These are phyloP conservation scores for Mycena venus DNA, from an alignment of 768 basidiomycete genomes.

Conservation along the genomic window DNA sequence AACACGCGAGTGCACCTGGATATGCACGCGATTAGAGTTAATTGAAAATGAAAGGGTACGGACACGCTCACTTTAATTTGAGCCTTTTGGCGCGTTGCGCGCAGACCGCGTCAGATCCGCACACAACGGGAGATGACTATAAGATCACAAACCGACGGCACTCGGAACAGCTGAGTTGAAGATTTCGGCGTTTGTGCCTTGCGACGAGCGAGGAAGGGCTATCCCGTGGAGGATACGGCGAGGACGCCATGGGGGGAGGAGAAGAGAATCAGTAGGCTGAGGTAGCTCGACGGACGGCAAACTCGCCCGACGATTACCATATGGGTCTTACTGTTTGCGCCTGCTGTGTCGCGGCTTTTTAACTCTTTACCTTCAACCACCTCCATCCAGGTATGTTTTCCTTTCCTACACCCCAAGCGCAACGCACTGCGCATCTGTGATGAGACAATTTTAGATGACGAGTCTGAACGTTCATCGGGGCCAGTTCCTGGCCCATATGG, in stretches of 20 bases:
- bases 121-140: slow-evolving; percentile 28
- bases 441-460: slow-evolving; percentile 71
- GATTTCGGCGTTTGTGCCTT: slow-evolving; percentile 34
- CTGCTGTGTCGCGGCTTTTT: background rate
- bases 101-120: slow-evolving; percentile 10
- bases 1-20: slow-evolving; percentile 73
- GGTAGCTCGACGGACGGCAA: background rate
- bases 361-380: slow-evolving; percentile 9
- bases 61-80: slow-evolving; percentile 70
- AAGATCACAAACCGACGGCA: slow-evolving; percentile 61
- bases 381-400: slow-evolving; percentile 39
- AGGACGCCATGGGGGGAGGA: slow-evolving; percentile 37
- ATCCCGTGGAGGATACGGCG: slow-evolving; percentile 1
- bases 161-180: slow-evolving; percentile 45
- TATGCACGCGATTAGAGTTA: slow-evolving; percentile 20
- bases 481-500: slow-evolving; percentile 61
- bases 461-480: slow-evolving; percentile 75
- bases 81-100: slow-evolving; percentile 56
- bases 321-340: background rate
- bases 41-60: slow-evolving; percentile 26
- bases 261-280: slow-evolving; percentile 24
- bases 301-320: background rate
- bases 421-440: too few relatives aligned
- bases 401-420: slow-evolving; percentile 20
- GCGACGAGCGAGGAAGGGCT: slow-evolving; percentile 20